Base-by-base conservation (phyloP, 495 filamentous ascomycete species). In the Hyaloscypha bicolor region DNA sequence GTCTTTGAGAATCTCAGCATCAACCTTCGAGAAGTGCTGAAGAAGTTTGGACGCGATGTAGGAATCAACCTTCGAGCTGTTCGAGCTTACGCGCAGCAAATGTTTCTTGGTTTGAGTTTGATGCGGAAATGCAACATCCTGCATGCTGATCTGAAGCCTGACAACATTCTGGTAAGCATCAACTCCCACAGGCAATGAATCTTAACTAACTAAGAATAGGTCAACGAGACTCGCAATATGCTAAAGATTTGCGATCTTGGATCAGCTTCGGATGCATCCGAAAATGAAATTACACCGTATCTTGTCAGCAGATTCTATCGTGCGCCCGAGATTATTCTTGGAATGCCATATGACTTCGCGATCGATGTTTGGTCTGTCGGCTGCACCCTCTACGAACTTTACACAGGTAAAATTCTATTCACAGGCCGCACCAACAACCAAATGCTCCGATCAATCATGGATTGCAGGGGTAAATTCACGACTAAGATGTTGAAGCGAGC, bases 301-400 rank as follows among this genome's bases (percentile, higher is more conserved):
- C 88, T 98, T 19, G 93, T 97, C 75, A 96, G 92, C 79, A 89
- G 95, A 57, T 99, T 97, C 79, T 99, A 99, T 78, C 90, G 95
- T 58, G 95, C 96, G 3, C 95, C 95, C 3, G 95, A 99, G 77
- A 92, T 99, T 75, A 97, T 99, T 62, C 86, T 98, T 1, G 95
- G 94, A n/a, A 91, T 97, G 79, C 89, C 89, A 29, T 96, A 94
- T 76, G 93, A 96, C 76, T 96, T 92, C 74, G 92, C 91, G 35
- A 93, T 98, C 74, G 95, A 99, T 76, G 89, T 97, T 77, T 99
- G 95, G 95, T 94, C 94, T 14, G 91, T 97, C 70, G 95, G 95
- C 19, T 98, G 96, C 79, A 99, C 95, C 29, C 81, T 99, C 31
- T 99, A 94, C 77, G 95, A 99, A 78, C 83, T 99, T 33, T 97